These are phyloP conservation scores for Chaetomium tenue DNA, from an alignment of 495 filamentous ascomycete species.

Conservation along the genomic window DNA sequence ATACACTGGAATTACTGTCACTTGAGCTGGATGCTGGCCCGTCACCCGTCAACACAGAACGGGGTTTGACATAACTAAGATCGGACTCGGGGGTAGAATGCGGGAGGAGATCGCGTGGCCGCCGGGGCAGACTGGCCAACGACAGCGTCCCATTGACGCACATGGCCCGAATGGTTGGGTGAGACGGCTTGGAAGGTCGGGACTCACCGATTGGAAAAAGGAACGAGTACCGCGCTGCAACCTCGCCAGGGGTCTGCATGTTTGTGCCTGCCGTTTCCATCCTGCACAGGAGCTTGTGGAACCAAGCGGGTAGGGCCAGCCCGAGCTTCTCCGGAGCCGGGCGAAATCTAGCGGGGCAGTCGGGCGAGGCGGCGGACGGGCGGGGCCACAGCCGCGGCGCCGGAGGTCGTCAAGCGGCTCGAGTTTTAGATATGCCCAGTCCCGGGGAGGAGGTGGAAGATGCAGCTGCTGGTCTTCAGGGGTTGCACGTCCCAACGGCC, in stretches of 20 bases:
- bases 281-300: slow-evolving; percentile 20
- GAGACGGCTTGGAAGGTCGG: slow-evolving; percentile 31
- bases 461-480: neutral
- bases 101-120: slow-evolving; percentile 30
- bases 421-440: neutral
- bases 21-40: neutral
- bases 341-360: neutral
- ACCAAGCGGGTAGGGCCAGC: slow-evolving; percentile 11
- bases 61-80: slow-evolving; percentile 2
- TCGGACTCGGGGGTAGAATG: slow-evolving; percentile 28
- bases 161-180: slow-evolving; percentile 50
- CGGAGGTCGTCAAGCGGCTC: neutral
- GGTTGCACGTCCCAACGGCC: neutral
- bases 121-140: slow-evolving; percentile 37
- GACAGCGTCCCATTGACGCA: slow-evolving; percentile 38
- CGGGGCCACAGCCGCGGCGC: neutral
- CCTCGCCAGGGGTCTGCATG: slow-evolving; percentile 49
- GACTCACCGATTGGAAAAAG: slow-evolving; percentile 54
- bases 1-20: neutral
- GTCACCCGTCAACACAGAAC: neutral
- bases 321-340: slow-evolving; percentile 12
- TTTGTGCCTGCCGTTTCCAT: slow-evolving; percentile 31
- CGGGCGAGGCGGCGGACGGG: slow-evolving; percentile 1
- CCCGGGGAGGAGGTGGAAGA: neutral
- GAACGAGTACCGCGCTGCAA: slow-evolving; percentile 42